A percentile compares a stretch with the other conserved stretches of the same genome.
Conservation (phyloP, 805 yeast genomes). For the Clavispora santaluciae region DNA sequence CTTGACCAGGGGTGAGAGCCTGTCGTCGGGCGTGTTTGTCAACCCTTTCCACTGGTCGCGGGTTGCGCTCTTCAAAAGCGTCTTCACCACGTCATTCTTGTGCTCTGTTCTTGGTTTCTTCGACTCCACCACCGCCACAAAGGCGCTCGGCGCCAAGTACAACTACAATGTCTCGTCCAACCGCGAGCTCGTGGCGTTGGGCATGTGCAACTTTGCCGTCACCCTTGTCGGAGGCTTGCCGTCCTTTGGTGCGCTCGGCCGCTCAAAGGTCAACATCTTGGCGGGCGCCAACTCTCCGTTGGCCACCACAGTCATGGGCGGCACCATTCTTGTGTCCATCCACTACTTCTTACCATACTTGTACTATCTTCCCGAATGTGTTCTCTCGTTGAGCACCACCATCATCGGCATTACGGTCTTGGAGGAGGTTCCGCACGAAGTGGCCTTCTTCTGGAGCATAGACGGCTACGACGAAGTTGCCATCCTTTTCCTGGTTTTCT, state of each 20-base stretch:
- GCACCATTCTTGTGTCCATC: slow-evolving; percentile 20
- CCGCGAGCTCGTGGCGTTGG: slow-evolving; percentile 31
- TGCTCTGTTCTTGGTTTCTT: slow-evolving; percentile 31
- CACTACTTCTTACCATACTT: slow-evolving; percentile 21
- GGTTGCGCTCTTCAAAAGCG: slow-evolving; percentile 19
- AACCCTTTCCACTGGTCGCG: slow-evolving; percentile 22
- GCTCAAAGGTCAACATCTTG: slow-evolving; percentile 23
- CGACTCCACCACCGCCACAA: slow-evolving; percentile 33
- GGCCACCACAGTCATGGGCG: slow-evolving; percentile 32
- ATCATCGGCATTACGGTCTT: slow-evolving; percentile 49
- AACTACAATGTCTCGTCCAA: slow-evolving; percentile 30
- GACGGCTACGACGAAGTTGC: slow-evolving; percentile 21
- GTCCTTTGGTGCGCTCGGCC: slow-evolving; percentile 33
- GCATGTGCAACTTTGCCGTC: slow-evolving; percentile 24
- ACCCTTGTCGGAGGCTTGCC: slow-evolving; percentile 30
- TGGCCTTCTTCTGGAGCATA: slow-evolving; percentile 18
- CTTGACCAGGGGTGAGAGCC: slow-evolving; percentile 8
- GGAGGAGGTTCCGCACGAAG: slow-evolving; percentile 45
- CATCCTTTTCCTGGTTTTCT: slow-evolving; percentile 20
- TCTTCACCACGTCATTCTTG: slow-evolving; percentile 26
- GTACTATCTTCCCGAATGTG: slow-evolving; percentile 29
- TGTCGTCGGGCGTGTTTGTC: slow-evolving; percentile 3
- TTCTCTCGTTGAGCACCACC: slow-evolving; percentile 31
- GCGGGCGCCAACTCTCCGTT: slow-evolving; percentile 49
- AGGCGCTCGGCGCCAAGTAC: slow-evolving; percentile 27